Evolutionary conservation across 2,329 filamentous ascomycete genomes (phyloP), one percentile per base, ranked within the genome.

Genomic region (Arthroderma sp.): DNA sequence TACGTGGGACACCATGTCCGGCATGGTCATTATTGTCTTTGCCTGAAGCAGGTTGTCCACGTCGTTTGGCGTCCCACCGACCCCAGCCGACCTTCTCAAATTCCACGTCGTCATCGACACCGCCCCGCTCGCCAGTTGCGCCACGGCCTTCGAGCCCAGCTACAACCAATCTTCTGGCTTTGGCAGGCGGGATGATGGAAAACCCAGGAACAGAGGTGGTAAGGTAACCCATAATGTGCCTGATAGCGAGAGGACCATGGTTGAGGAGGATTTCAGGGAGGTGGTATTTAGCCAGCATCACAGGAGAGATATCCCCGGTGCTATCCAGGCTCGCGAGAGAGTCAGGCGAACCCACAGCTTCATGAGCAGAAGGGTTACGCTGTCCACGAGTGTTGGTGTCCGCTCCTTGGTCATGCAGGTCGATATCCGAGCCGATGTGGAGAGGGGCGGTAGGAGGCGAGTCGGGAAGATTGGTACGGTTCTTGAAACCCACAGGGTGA

Each of bases 51-150:
- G 74, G 68, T 49, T 84, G 76, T 44, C 81, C 84, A 55, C 78
- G 78, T 60, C 78, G 74, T 59, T 80, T 80, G 49, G 88, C 91
- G 63, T 93, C 84, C 89, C 89, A 98, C 53, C 87, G 80, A 48
- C 91, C 91, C 89, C 89, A 96, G 58, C 89, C 89, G 47, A 95
- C 86, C 72, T 96, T 96, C 63, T 93, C 84, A 60, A 94, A 96
- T 44, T 69, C 52, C 47, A 69, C 61, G 41, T 78, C 77, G 47
- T 74, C 73, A 51, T 78, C 73, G 45, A 66, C 64, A 50, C 75
- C 75, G 50, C 67, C 69, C 38, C 67, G 67, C 45, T 65, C 64
- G 40, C 71, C 73, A 45, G 71, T 73, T 39, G 67, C 71, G n/a
- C 70, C 70, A 55, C 84, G 81, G 55, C 84, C 83, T 67, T 96